Conservation (phyloP, 768 basidiomycete genomes). For the Phlebiopsis flavidoalba region DNA sequence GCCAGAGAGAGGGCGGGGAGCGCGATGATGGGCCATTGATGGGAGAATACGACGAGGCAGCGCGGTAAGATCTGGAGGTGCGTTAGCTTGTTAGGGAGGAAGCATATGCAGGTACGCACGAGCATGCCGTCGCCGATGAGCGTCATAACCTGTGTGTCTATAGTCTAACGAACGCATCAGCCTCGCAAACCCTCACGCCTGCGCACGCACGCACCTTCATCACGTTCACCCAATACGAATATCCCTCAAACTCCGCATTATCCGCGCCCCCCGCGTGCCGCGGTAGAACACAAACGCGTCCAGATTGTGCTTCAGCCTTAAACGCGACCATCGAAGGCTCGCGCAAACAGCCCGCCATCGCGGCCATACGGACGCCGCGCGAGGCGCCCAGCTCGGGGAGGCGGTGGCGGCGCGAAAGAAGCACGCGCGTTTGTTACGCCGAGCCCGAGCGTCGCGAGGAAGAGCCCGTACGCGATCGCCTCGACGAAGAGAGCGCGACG, state of each 20-base stretch:
- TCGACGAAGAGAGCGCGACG: conserved; percentile 7
- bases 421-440: no score
- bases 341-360: conserved; percentile 34
- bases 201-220: conserved; percentile 25
- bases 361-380: conserved; percentile 29
- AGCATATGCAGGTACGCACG: neutral
- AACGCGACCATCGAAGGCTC: conserved; percentile 34
- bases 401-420: conserved; percentile 10
- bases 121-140: conserved; percentile 10
- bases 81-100: no score
- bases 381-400: conserved; percentile 25
- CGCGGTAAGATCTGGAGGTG: neutral
- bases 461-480: conserved; percentile 9
- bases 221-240: conserved; percentile 38
- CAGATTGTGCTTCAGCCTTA: conserved; percentile 35
- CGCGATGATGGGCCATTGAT: conserved; percentile 12
- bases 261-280: conserved; percentile 25
- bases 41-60: neutral
- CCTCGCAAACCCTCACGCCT: no score
- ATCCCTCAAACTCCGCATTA: conserved; percentile 26
- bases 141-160: conserved; percentile 8
- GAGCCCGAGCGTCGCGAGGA: neutral
- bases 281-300: conserved; percentile 35
- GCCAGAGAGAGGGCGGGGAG: conserved; percentile 18
- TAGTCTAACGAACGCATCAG: neutral